phyloP scores from a whole-genome alignment of 1,139 yeast genomes.

The Pichia cactophila region DNA sequence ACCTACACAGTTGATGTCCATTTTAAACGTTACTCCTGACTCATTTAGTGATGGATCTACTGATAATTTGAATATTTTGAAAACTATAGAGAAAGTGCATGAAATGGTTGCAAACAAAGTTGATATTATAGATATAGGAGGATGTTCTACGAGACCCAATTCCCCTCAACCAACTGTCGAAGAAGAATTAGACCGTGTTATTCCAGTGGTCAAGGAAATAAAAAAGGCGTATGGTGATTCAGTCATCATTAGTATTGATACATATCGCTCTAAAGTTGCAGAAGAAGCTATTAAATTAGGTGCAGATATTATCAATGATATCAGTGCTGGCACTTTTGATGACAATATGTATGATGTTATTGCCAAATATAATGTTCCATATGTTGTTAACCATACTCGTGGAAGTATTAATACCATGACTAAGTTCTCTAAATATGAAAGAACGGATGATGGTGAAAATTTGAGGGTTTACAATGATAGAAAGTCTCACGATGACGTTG shows the following conservation, averaged over 20 bases:
- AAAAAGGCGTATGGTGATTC: conserved; percentile 32
- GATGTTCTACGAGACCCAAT: conserved; percentile 87
- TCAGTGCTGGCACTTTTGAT: conserved; percentile 76
- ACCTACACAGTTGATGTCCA: conserved; percentile 66
- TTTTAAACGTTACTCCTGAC: conserved; percentile 86
- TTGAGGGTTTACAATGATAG: conserved; percentile 28
- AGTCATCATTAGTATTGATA: conserved; percentile 68
- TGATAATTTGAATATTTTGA: conserved; percentile 33
- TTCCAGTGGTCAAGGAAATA: conserved; percentile 62
- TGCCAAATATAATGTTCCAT: conserved; percentile 65
- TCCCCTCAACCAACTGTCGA: conserved; percentile 48
- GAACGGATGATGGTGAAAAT: conserved; percentile 31
- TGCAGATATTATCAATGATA: conserved; percentile 87
- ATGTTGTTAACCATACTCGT: conserved; percentile 76
- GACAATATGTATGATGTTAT: conserved; percentile 56
- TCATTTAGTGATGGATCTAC: conserved; percentile 90
- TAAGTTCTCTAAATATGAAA: conserved; percentile 43
- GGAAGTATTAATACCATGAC: conserved; percentile 78
- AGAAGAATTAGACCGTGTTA: conserved; percentile 53
- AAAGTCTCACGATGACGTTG: conserved; percentile 11
- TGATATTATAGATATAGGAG: conserved; percentile 80
- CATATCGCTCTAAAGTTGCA: conserved; percentile 75
- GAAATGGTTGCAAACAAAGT: conserved; percentile 41
- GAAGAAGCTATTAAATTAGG: conserved; percentile 61
- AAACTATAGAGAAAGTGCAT: conserved; percentile 38